These are phyloP conservation scores for Seiridium cupressi DNA, from an alignment of 2,329 filamentous ascomycete species.

Conservation along the genomic window DNA sequence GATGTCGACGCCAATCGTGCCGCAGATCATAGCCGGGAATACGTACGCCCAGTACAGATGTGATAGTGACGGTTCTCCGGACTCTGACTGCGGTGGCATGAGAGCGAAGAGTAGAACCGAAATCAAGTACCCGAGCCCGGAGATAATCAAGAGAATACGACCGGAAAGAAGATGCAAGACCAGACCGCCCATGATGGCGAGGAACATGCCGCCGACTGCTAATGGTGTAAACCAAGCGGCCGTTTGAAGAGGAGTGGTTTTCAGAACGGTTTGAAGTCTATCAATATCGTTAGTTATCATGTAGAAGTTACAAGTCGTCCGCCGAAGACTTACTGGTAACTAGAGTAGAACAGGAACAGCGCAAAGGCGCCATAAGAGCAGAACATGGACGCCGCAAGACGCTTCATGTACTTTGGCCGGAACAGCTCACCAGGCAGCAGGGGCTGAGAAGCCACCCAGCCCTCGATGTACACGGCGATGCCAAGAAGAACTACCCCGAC, in stretches of 20 bases:
- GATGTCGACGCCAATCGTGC: constrained; percentile 73
- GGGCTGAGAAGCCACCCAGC: constrained; percentile 66
- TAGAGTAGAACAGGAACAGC: constrained; percentile 68
- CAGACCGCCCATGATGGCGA: constrained; percentile 62
- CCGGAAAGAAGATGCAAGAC: constrained; percentile 67
- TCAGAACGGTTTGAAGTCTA: constrained; percentile 60
- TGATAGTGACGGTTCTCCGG: constrained; percentile 22
- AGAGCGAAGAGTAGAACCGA: constrained; percentile 63
- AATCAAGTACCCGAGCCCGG: constrained; percentile 57
- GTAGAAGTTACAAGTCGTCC: too few relatives aligned
- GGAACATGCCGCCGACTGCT: constrained; percentile 64
- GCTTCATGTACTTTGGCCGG: constrained; percentile 64
- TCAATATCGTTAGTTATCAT: constrained; percentile 10
- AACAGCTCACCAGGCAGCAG: constrained; percentile 71
- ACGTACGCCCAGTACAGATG: constrained; percentile 70
- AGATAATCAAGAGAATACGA: constrained; percentile 60
- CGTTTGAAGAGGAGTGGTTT: constrained; percentile 57
- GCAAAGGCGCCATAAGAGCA: constrained; percentile 69
- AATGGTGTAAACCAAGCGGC: constrained; percentile 70
- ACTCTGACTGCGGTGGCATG: constrained; percentile 53
- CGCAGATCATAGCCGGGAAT: constrained; percentile 68
- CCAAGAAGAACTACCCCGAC: constrained; percentile 60
- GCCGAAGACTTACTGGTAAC: constrained; percentile 32
- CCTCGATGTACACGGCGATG: constrained; percentile 67
- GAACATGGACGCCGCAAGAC: constrained; percentile 59